Evolutionary conservation across 345 rosid species (phyloP).

Genomic region (Populus nigra): DNA sequence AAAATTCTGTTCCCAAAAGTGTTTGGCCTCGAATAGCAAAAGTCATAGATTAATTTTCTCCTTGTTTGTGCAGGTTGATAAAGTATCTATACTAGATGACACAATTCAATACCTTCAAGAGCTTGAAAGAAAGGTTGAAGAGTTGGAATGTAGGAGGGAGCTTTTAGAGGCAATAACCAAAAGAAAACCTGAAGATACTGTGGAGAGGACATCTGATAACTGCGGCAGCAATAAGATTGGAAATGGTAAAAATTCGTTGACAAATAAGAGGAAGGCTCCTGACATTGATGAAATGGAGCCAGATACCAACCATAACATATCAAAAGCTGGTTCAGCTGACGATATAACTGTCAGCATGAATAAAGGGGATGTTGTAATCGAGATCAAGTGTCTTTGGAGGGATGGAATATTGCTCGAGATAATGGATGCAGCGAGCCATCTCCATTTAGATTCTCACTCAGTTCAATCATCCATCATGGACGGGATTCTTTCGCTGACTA

Average conservation of each 20-base stretch:
- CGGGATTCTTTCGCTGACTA: conserved; percentile 58
- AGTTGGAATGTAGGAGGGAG: conserved; percentile 51
- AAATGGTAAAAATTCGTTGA: conserved; percentile 23
- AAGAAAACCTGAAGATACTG: conserved; percentile 45
- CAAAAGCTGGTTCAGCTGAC: conserved; percentile 39
- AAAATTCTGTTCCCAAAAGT: background rate
- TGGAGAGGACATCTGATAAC: conserved; percentile 63
- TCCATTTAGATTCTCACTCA: conserved; percentile 69
- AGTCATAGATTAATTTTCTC: background rate
- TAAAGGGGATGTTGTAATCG: conserved; percentile 56
- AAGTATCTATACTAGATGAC: conserved; percentile 71
- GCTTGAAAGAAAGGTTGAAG: conserved; percentile 62
- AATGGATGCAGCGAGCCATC: conserved; percentile 60
- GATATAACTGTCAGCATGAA: conserved; percentile 39
- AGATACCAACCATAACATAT: conserved; percentile 35
- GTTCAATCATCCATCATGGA: conserved; percentile 65
- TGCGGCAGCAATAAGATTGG: conserved; percentile 32
- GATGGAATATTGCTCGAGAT: conserved; percentile 80
- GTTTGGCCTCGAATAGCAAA: background rate
- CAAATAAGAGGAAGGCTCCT: conserved; percentile 60
- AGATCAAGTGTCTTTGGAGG: conserved; percentile 71
- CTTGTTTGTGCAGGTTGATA: conserved; percentile 55
- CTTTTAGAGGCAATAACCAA: conserved; percentile 33
- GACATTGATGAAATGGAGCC: conserved; percentile 32
- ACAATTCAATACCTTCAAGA: conserved; percentile 71